Evolutionary conservation across 768 basidiomycete genomes (phyloP).

Genomic region (Lactarius evosmus): DNA sequence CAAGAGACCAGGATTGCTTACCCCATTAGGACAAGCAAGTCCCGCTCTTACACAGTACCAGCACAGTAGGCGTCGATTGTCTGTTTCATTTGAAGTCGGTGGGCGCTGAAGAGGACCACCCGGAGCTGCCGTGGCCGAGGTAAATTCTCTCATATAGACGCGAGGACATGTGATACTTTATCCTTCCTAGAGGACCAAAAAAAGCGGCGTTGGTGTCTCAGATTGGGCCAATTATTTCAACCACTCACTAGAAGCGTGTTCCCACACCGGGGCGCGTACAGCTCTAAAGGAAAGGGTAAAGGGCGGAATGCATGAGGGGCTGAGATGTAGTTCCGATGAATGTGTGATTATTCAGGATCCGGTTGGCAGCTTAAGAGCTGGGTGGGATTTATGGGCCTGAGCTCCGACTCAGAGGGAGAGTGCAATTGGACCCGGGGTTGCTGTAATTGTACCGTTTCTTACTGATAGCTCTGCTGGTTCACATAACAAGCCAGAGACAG

Average conservation of each 20-base stretch:
- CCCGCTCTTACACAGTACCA: background rate
- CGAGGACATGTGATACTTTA: background rate
- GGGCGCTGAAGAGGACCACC: background rate
- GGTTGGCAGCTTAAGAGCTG: background rate
- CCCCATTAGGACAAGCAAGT: background rate
- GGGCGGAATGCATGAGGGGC: constrained; percentile 11
- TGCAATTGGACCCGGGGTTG: background rate
- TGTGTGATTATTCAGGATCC: background rate
- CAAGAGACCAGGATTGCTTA: background rate
- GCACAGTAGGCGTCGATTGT: background rate
- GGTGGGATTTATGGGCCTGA: background rate
- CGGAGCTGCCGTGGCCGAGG: background rate
- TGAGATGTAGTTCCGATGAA: background rate
- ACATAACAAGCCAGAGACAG: background rate
- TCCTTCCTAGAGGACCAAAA: background rate
- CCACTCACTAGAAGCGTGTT: background rate
- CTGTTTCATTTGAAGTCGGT: background rate
- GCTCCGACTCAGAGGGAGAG: background rate
- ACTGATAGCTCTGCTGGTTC: background rate
- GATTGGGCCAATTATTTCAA: too few relatives aligned
- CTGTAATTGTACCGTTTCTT: background rate
- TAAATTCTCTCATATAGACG: too few relatives aligned
- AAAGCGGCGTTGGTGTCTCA: background rate
- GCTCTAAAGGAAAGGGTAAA: constrained; percentile 1
- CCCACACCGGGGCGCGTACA: background rate